Evolutionary conservation across 1,139 yeast species (phyloP).

Genomic region (Hanseniaspora sp.): DNA sequence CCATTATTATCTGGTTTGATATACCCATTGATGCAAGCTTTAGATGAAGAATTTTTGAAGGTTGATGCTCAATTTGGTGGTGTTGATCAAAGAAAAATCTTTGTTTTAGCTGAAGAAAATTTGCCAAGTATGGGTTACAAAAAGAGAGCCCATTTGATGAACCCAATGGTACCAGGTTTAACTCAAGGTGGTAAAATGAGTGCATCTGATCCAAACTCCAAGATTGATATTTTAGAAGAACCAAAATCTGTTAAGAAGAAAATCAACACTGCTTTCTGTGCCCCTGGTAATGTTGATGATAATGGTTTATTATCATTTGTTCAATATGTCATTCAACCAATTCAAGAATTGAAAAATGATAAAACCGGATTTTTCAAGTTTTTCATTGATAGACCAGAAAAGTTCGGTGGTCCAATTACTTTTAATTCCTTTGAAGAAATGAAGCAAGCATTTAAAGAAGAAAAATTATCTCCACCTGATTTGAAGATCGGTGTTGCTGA

Average conservation of each 20-base stretch:
- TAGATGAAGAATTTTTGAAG: constrained; percentile 82
- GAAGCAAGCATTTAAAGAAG: constrained; percentile 58
- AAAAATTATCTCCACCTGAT: constrained; percentile 81
- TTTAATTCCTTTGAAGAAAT: constrained; percentile 60
- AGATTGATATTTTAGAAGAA: constrained; percentile 83
- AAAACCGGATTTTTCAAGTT: constrained; percentile 44
- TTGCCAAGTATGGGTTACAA: constrained; percentile 79
- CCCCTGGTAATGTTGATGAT: constrained; percentile 85
- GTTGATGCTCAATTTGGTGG: constrained; percentile 98
- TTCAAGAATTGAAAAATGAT: constrained; percentile 54
- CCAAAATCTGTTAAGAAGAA: constrained; percentile 83
- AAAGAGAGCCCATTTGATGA: constrained; percentile 97
- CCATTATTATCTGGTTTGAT: constrained; percentile 89
- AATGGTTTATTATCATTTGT: constrained; percentile 84
- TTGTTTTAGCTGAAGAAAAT: constrained; percentile 92
- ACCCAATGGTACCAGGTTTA: constrained; percentile 96
- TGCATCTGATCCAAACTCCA: constrained; percentile 96
- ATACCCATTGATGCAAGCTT: constrained; percentile 97
- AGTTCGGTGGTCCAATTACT: constrained; percentile 86
- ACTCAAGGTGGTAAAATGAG: constrained; percentile 98
- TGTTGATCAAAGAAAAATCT: constrained; percentile 96
- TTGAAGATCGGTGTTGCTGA: constrained; percentile 85
- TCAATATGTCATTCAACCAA: constrained; percentile 75
- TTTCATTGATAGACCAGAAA: constrained; percentile 80
- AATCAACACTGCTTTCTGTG: constrained; percentile 84